phyloP scores from a whole-genome alignment of 2,329 filamentous ascomycete species.

The Fusarium acutatum region DNA sequence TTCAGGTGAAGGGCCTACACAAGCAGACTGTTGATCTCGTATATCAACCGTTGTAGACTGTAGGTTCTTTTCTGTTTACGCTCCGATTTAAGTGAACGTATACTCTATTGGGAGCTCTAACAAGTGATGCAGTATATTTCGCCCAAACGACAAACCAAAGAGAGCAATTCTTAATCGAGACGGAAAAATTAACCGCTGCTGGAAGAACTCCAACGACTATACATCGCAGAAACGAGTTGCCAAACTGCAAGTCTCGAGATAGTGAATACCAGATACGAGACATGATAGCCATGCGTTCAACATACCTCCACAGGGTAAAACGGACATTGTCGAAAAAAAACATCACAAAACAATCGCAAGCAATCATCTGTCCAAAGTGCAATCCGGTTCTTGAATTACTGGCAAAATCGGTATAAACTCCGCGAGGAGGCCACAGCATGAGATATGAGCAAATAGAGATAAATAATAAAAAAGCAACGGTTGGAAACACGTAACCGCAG shows the following conservation, averaged over 20 bases:
- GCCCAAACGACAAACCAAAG: not conserved
- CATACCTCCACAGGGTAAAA: not conserved
- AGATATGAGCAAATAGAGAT: conserved; percentile 35
- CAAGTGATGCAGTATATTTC: not conserved
- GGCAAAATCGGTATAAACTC: conserved; percentile 42
- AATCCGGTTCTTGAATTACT: conserved; percentile 42
- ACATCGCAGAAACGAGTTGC: not conserved
- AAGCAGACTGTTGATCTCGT: not conserved
- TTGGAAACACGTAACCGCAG: conserved; percentile 27
- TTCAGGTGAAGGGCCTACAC: not conserved
- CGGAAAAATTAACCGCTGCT: not conserved
- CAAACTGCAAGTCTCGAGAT: not conserved
- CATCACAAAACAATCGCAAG: not conserved
- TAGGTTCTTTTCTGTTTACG: not conserved
- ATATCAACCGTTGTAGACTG: not conserved
- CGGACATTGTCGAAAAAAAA: not conserved
- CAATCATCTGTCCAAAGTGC: conserved; percentile 20
- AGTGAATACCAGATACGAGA: not conserved
- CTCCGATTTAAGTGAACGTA: not conserved
- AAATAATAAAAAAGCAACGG: conserved; percentile 30
- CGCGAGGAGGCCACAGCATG: conserved; percentile 37
- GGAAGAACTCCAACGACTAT: not conserved
- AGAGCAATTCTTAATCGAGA: not conserved
- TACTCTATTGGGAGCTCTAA: not conserved
- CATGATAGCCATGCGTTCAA: not conserved